Percentiles rank a stretch among this genome's conserved stretches.
phyloP scores from a whole-genome alignment of 2,329 filamentous ascomycete species.

The Trichoderma sp. region DNA sequence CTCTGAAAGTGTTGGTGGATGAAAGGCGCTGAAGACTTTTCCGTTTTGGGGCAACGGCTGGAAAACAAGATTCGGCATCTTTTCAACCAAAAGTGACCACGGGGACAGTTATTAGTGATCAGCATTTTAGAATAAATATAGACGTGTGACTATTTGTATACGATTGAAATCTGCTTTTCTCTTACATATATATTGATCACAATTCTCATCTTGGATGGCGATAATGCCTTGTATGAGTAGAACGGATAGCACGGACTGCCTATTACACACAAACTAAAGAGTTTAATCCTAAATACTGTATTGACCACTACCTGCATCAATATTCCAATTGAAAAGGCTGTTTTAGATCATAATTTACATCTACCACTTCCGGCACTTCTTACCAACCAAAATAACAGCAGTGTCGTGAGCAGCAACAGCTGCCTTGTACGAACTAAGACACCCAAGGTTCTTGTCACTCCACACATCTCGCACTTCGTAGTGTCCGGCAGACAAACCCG shows the following conservation, averaged over 20 bases:
- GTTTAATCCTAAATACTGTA: no score
- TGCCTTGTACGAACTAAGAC: constrained; percentile 30
- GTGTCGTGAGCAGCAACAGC: constrained; percentile 38
- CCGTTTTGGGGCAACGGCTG: background rate
- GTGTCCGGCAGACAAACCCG: constrained; percentile 34
- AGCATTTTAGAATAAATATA: background rate
- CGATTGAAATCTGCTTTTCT: background rate
- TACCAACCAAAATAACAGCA: constrained; percentile 27
- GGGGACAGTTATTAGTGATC: background rate
- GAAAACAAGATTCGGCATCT: background rate
- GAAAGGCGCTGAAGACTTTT: background rate
- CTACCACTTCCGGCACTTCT: background rate
- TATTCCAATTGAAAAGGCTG: background rate
- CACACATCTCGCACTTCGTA: constrained; percentile 47
- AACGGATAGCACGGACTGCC: background rate
- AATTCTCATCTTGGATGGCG: background rate
- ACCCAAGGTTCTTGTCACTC: constrained; percentile 42
- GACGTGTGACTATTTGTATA: background rate
- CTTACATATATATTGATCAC: background rate
- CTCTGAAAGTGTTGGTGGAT: background rate
- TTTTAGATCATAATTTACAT: background rate
- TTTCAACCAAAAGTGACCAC: background rate
- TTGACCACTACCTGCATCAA: background rate
- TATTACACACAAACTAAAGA: no score
- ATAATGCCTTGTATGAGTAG: background rate